Base-by-base conservation (phyloP, 495 filamentous ascomycete genomes). In the Geopyxis carbonaria region DNA sequence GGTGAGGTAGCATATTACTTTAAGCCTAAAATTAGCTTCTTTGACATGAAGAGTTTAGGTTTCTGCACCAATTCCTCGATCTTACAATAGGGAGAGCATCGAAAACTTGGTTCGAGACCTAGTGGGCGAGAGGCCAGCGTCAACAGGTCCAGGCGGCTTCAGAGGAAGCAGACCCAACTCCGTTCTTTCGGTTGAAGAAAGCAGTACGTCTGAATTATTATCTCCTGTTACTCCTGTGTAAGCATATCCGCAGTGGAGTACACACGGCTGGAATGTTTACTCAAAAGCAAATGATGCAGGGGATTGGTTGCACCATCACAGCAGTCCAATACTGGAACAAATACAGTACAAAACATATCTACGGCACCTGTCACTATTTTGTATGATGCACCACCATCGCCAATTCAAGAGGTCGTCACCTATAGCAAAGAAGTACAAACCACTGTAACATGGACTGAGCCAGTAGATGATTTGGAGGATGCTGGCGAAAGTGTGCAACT, bases 341-440 rank as follows among this genome's bases (percentile, higher is more conserved):
- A 42, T 8, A 36, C 33, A 55, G 63, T 62, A 74, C 66, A 85
- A 51, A 80, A 70, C 0, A 64, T 79, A n/a, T 69, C 70, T 16
- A 66, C 83, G 2, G 72, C 73, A 11, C 64, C 79, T 4, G 70
- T 78, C 31, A 66, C 72, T 21, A 75, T 78, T 15, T 67, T 84
- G 33, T 81, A 74, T 57, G 86, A 93, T 57, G 74, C 70, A 56
- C 69, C 73, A 6, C 72, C 79, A 42, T 72, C 72, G 13, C 78
- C 72, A 5, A 63, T 83, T 44, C 75, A 74, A 27, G 85, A 94
- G 58, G 62, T 85, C 15, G 75, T 86, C 51, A 85, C 80, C 22
- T 94, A 95, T 67, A 94, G 79, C 65, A 99, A 93, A 63, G 83
- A 70, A 10, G 84, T 95, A 19, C 91, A 95, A 55, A 93, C 89